phyloP scores from a whole-genome alignment of 306 rosid species.

The Fagus sylvatica region DNA sequence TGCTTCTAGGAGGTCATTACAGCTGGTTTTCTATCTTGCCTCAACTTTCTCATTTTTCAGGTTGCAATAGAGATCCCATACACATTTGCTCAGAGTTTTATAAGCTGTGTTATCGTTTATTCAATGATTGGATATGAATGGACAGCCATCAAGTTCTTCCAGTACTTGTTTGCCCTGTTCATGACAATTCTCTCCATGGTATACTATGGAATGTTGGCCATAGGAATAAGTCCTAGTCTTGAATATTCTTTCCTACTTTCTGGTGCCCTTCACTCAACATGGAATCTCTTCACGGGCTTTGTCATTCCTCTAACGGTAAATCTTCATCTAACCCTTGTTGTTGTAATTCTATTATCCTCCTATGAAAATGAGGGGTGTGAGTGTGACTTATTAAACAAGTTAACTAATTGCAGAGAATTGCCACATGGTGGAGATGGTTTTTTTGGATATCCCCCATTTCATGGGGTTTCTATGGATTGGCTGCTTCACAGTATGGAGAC shows the following conservation, averaged over 20 bases:
- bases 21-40: neutral
- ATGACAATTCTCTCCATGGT: slow-evolving; percentile 29
- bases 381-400: neutral
- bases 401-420: slow-evolving; percentile 29
- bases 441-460: slow-evolving; percentile 34
- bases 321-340: neutral
- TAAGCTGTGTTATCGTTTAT: slow-evolving; percentile 7
- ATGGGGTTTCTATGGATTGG: slow-evolving; percentile 45
- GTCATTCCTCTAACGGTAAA: slow-evolving; percentile 33
- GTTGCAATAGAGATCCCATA: slow-evolving; percentile 31
- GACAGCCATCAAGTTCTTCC: slow-evolving; percentile 40
- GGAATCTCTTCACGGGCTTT: slow-evolving; percentile 40
- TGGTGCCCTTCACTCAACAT: slow-evolving; percentile 17
- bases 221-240: slow-evolving; percentile 31
- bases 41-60: slow-evolving; percentile 10
- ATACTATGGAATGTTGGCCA: slow-evolving; percentile 35
- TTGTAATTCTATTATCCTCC: neutral
- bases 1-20: neutral
- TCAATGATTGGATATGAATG: slow-evolving; percentile 34
- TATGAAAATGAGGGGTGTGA: neutral
- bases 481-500: slow-evolving; percentile 34
- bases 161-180: slow-evolving; percentile 25
- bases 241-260: slow-evolving; percentile 16
- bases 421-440: slow-evolving; percentile 41
- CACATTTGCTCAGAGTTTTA: slow-evolving; percentile 3